Evolutionary conservation across 2,329 filamentous ascomycete genomes (phyloP).

Genomic region (Stromatinia cepivora): DNA sequence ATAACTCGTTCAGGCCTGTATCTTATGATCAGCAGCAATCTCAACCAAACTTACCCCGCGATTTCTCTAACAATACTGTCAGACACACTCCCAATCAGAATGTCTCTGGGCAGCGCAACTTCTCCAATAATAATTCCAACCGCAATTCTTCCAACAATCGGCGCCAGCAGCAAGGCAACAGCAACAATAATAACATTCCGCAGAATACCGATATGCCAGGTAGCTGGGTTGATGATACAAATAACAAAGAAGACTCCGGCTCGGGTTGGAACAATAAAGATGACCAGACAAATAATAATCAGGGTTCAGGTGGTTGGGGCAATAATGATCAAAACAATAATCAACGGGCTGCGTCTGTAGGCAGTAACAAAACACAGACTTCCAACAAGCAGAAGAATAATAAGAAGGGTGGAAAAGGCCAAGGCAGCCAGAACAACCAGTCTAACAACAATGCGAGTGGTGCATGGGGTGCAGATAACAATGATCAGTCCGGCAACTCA

Average conservation of each 20-base stretch:
- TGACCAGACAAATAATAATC: background rate
- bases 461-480: slow-evolving; percentile 23
- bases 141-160: background rate
- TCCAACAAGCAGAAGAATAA: slow-evolving; percentile 15
- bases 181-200: background rate
- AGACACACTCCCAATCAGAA: slow-evolving; percentile 9
- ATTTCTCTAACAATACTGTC: background rate
- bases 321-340: slow-evolving; percentile 27
- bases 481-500: background rate
- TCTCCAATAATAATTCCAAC: slow-evolving; percentile 5
- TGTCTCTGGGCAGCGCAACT: background rate
- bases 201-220: slow-evolving; percentile 25
- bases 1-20: background rate
- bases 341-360: slow-evolving; percentile 14
- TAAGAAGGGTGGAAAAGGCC: slow-evolving; percentile 5
- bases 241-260: slow-evolving; percentile 13
- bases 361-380: slow-evolving; percentile 19
- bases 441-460: slow-evolving; percentile 22
- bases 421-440: slow-evolving; percentile 13
- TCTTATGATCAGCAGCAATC: slow-evolving; percentile 13
- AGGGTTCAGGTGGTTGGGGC: slow-evolving; percentile 10
- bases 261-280: slow-evolving; percentile 1
- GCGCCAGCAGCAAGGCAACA: slow-evolving; percentile 5
- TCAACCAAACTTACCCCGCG: background rate
- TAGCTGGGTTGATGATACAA: slow-evolving; percentile 25